Evolutionary conservation across 139 green algal species (phyloP).

Genomic region (Tetradesmus obliquus): DNA sequence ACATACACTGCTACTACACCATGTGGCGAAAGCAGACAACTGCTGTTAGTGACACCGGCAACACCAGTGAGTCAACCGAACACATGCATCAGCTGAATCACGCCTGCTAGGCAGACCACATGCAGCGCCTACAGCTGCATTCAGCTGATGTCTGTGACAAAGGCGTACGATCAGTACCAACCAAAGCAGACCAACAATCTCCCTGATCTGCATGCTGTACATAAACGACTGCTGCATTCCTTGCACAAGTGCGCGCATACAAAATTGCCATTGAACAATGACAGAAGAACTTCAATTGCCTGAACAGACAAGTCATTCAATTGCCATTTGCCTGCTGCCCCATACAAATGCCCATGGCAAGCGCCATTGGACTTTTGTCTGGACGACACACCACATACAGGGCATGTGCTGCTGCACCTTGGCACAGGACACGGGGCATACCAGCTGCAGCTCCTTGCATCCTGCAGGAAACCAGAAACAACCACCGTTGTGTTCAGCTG

Average conservation of each 20-base stretch:
- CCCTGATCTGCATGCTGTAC: not conserved
- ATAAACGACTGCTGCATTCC: no score
- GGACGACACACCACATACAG: no score
- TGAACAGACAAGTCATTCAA: not conserved
- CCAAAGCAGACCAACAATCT: not conserved
- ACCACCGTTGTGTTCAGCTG: not conserved
- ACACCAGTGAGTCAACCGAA: not conserved
- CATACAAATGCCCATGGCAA: not conserved
- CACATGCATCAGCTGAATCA: not conserved
- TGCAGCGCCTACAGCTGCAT: not conserved
- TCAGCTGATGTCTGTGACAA: not conserved
- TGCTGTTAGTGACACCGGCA: not conserved
- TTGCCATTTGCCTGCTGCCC: not conserved
- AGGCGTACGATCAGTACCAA: not conserved
- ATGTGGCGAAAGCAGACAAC: not conserved
- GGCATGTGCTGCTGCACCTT: not conserved
- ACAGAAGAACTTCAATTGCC: not conserved
- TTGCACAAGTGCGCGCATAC: no score
- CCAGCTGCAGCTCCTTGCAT: not conserved
- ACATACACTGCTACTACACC: not conserved
- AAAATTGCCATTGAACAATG: not conserved
- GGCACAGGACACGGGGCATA: not conserved
- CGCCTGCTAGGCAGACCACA: not conserved
- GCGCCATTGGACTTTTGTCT: not conserved
- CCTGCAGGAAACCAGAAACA: not conserved